phyloP scores from a whole-genome alignment of 495 filamentous ascomycete genomes.

The Letharia columbiana region DNA sequence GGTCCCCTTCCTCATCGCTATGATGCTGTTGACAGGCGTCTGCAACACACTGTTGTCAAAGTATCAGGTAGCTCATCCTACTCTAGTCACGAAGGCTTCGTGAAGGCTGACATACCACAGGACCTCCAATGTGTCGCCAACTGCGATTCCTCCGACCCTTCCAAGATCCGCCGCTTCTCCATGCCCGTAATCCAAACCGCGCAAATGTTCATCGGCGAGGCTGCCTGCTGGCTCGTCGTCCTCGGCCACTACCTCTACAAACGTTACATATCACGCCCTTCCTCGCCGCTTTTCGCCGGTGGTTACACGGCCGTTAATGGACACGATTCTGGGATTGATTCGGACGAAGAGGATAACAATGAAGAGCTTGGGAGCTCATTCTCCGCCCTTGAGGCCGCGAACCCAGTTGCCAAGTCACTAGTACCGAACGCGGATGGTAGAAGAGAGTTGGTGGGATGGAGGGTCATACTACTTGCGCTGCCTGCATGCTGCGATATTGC shows the following conservation, averaged over 20 bases:
- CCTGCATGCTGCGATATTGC: slow-evolving; percentile 91
- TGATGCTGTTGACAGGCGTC: slow-evolving; percentile 89
- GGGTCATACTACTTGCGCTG: slow-evolving; percentile 67
- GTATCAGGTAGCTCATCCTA: slow-evolving; percentile 57
- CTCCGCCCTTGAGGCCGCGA: slow-evolving; percentile 35
- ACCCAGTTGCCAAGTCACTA: slow-evolving; percentile 43
- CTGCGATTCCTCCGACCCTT: slow-evolving; percentile 69
- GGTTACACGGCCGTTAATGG: slow-evolving; percentile 57
- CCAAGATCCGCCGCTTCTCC: slow-evolving; percentile 63
- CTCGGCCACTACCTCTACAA: slow-evolving; percentile 54
- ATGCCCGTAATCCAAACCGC: slow-evolving; percentile 94
- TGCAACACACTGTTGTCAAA: slow-evolving; percentile 97
- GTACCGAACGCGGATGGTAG: slow-evolving; percentile 34
- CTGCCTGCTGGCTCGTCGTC: slow-evolving; percentile 86
- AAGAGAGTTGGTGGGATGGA: slow-evolving; percentile 58
- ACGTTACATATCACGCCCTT: slow-evolving; percentile 39
- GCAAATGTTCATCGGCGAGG: slow-evolving; percentile 91
- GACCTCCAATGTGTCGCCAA: slow-evolving; percentile 94
- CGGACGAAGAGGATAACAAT: slow-evolving; percentile 38
- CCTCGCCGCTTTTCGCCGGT: slow-evolving; percentile 40
- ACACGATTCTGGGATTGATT: slow-evolving; percentile 37
- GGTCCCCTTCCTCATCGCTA: slow-evolving; percentile 75
- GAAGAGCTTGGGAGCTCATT: slow-evolving; percentile 27
- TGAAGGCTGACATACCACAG: slow-evolving; percentile 35
- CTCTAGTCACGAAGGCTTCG: background rate